Evolutionary conservation across 2,329 filamentous ascomycete genomes (phyloP).

Genomic region (Fusarium pseudonygamai): DNA sequence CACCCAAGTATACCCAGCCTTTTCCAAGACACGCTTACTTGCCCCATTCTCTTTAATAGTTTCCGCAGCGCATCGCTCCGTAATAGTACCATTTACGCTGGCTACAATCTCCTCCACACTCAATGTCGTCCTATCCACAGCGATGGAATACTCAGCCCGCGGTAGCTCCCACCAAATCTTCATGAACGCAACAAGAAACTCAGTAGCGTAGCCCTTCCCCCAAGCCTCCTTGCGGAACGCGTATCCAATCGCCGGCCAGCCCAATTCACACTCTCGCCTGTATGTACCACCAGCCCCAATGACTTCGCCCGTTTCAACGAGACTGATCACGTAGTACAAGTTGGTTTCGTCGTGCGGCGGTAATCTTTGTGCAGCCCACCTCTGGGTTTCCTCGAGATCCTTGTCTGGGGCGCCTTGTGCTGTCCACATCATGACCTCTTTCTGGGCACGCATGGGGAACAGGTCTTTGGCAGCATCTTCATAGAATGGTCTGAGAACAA

Average conservation of each 20-base stretch:
- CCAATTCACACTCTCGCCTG: constrained; percentile 4
- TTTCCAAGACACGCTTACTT: neutral
- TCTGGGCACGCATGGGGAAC: neutral
- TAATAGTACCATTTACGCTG: neutral
- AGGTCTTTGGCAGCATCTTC: neutral
- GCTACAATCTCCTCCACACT: neutral
- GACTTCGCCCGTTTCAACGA: neutral
- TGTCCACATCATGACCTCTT: constrained; percentile 18
- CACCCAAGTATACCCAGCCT: neutral
- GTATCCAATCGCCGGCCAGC: constrained; percentile 14
- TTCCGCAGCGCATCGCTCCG: neutral
- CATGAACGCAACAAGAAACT: neutral
- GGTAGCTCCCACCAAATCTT: constrained; percentile 1
- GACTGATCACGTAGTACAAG: constrained; percentile 3
- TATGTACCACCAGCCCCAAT: neutral
- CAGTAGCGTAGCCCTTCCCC: constrained; percentile 4
- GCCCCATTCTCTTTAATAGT: neutral
- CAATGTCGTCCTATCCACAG: neutral
- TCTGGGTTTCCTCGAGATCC: neutral
- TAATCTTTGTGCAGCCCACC: neutral
- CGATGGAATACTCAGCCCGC: neutral
- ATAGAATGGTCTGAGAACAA: constrained; percentile 1
- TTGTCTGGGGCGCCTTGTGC: constrained; percentile 2
- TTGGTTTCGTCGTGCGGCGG: neutral
- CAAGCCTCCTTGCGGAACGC: constrained; percentile 9